Evolutionary conservation across 1,284 basidiomycete genomes (phyloP), one percentile per base, ranked within the genome.

Genomic region (Chondrostereum purpureum): DNA sequence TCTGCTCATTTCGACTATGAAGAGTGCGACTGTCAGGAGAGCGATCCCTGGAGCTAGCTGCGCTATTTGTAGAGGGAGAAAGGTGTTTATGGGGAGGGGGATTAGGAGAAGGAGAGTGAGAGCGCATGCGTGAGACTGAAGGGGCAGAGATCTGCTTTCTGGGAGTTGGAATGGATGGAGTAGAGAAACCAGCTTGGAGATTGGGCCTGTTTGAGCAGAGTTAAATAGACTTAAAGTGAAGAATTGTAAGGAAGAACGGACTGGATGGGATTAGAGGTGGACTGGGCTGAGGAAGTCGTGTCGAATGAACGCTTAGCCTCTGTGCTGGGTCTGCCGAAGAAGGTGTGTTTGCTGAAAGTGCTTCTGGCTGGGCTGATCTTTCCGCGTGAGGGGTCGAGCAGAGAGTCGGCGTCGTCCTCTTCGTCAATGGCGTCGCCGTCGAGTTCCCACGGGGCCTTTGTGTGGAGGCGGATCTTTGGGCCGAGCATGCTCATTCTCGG

Each of bases 391-490:
- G 46, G 50, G 46, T 58, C 58, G 41, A 52, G 54, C 47, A 56
- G 59, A 44, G 62, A 58, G 36, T 68, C 68, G 1, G 63, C 56
- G 37, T 76, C 73, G 35, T 74, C 73, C 22, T 70, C 73, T 53
- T 75, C 73, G 19, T 66, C 59, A 4, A 71, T 50, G 13, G 63
- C 39, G n/a, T 63, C 68, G 17, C 69, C 73, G 42, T 78, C 81
- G 40, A 74, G 65, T 63, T 89, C 86, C 86, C 86, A 89, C 36
- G 87, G 86, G 18, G 86, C 83, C 20, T 73, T 80, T 48, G 83
- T 83, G 61, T 88, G 84, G 57, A 88, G 78, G 39, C 80, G 77
- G 74, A 89, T 84, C 60, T 79, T 86, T 20, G 86, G 86, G 13
- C 87, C 87, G 35, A 83, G 76, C 44, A 81, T 65, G 55, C 82